Evolutionary conservation across 306 rosid species (phyloP), one percentile per base, ranked within the genome.

Genomic region (Sophora flavescens): DNA sequence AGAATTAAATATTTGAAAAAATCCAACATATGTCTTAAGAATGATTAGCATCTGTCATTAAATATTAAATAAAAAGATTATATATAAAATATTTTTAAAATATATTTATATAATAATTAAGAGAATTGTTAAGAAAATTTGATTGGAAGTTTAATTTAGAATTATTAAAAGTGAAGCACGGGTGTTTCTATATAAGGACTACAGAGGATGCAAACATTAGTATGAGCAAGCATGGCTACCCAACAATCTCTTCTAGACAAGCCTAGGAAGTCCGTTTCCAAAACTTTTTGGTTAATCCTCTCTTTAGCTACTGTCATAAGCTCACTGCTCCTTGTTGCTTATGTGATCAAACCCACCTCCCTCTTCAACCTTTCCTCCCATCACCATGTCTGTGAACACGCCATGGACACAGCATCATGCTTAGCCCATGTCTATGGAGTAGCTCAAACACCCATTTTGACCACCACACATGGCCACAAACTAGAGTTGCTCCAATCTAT

Each of bases 191-290:
- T n/a, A n/a, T n/a, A n/a, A n/a, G n/a, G n/a, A n/a, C n/a, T n/a
- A n/a, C n/a, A n/a, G n/a, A n/a, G n/a, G n/a, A n/a, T n/a, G n/a
- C n/a, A n/a, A n/a, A n/a, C n/a, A n/a, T n/a, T n/a, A n/a, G n/a
- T n/a, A n/a, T n/a, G n/a, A n/a, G n/a, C n/a, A n/a, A 44, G 0
- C 28, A 91, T 92, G 97, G 90, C 85, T 16, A 76, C 68, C 74
- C 81, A 81, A 51, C 81, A 84, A 66, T 76, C 92, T n/a, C 81
- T 90, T 17, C 78, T 90, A 16, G 69, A 79, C 38, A 41, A 82
- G 39, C 82, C 86, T 41, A 84, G 39, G 69, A 44, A 78, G 41
- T 16, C 73, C 7, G 6, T 26, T 63, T 70, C 70, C 63, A 88
- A 77, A 62, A 73, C 74, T 18, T 6, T 86, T 1, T 79, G 33